Evolutionary conservation across 164 flowering plant species (phyloP), one percentile per base, ranked within the genome.

Genomic region (Paratinospora sagittata): DNA sequence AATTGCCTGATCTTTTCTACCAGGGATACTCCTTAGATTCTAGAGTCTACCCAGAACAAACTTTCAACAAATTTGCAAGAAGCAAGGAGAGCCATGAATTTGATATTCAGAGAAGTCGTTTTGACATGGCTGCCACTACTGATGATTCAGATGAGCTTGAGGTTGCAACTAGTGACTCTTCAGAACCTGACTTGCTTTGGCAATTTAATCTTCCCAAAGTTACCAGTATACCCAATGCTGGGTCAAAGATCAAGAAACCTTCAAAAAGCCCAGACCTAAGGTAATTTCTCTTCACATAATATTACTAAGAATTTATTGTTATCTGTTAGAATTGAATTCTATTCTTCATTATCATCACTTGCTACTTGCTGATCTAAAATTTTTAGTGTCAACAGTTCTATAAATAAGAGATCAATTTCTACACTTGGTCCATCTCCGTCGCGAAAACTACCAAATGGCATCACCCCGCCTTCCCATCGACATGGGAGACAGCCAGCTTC

Each of bases 101-200:
- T 68, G 85, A 83, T 71, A 62, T 66, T 8, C 78, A 64, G 58
- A 66, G 81, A 72, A 79, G 52, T 72, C 82, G 75, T 71, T 82
- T 82, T 68, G 87, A 85, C 34, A 58, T 68, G 66, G 80, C 82
- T 41, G 75, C 76, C 65, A 78, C 81, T 4, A 91, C 88, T 75
- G 92, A 87, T 36, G 88, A 76, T n/a, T n/a, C n/a, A n/a, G n/a
- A n/a, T n/a, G n/a, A n/a, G n/a, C n/a, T n/a, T n/a, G n/a, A n/a
- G n/a, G 89, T 85, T 71, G 93, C 85, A 41, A 89, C 96, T 4
- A 94, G 96, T 70, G 95, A 91, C 74, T 90, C 97, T n/a, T 91
- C 98, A 0, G 98, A 94, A 74, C 85, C 87, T 65, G 98, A 91
- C 75, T 74, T 88, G 76, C 85, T 87, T 37, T 90, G 97, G 95